Evolutionary conservation across 805 yeast genomes (phyloP).

Genomic region (Candida ovalis): DNA sequence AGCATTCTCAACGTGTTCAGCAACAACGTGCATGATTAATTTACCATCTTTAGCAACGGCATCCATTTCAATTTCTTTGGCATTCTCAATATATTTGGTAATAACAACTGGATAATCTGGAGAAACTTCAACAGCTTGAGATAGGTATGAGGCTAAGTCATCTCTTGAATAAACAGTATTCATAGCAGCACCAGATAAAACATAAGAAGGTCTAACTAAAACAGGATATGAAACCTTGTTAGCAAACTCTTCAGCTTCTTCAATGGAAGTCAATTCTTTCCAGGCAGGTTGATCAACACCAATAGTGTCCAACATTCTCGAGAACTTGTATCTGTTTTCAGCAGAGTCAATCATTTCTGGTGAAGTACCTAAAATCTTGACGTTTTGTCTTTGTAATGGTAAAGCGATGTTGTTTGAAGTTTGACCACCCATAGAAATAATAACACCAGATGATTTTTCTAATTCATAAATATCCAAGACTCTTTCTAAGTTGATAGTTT

Average conservation of each 20-base stretch:
- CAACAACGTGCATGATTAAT: constrained; percentile 89
- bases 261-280: constrained; percentile 88
- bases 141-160: constrained; percentile 78
- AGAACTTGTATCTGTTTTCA: constrained; percentile 97
- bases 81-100: constrained; percentile 92
- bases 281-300: constrained; percentile 96
- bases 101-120: constrained; percentile 97
- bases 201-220: constrained; percentile 95
- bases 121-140: constrained; percentile 87
- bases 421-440: constrained; percentile 97
- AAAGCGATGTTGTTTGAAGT: constrained; percentile 96
- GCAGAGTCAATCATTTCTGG: constrained; percentile 96
- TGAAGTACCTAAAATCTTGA: constrained; percentile 87
- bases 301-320: constrained; percentile 88
- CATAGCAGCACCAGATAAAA: constrained; percentile 98
- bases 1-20: constrained; percentile 97
- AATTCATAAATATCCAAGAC: constrained; percentile 96
- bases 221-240: constrained; percentile 89
- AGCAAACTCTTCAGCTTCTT: constrained; percentile 84
- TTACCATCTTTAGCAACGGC: constrained; percentile 90
- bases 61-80: constrained; percentile 95
- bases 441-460: constrained; percentile 85
- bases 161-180: constrained; percentile 76
- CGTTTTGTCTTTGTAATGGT: constrained; percentile 72
- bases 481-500: constrained; percentile 82